Evolutionary conservation across 768 basidiomycete species (phyloP).

Genomic region (Calocera cornea): DNA sequence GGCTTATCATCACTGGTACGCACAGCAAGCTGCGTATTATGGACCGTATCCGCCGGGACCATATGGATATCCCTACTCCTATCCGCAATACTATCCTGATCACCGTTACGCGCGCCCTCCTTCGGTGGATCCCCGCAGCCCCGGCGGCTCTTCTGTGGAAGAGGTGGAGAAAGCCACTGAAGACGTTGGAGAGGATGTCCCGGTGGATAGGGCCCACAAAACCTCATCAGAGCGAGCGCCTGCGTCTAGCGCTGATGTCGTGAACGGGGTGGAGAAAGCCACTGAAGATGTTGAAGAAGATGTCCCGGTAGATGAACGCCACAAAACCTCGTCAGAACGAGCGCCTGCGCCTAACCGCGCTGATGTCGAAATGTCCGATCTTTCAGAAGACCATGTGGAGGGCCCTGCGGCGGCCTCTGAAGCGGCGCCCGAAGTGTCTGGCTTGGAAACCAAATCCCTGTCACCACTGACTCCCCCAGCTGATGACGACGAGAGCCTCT

Average conservation of each 20-base stretch:
- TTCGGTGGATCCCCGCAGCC: neutral
- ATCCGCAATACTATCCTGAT: neutral
- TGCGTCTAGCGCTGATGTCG: neutral
- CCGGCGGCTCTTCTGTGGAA: neutral
- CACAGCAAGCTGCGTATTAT: neutral
- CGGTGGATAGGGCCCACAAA: neutral
- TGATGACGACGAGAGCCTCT: neutral
- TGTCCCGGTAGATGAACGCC: neutral
- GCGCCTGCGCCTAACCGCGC: neutral
- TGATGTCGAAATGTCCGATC: neutral
- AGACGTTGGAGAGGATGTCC: neutral
- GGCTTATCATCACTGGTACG: neutral
- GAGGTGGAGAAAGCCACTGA: neutral
- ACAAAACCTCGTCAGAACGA: neutral
- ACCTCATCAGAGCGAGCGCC: neutral
- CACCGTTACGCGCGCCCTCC: neutral
- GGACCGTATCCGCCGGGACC: neutral
- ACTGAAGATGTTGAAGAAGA: neutral
- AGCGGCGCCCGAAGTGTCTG: neutral
- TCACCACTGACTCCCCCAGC: neutral
- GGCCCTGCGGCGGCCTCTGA: no score
- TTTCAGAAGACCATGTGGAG: neutral
- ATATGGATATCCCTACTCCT: neutral
- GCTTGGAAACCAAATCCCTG: neutral
- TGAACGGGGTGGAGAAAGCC: no score